Evolutionary conservation across 2,329 filamentous ascomycete species (phyloP).

Genomic region (Aspergillus transmontanensis): DNA sequence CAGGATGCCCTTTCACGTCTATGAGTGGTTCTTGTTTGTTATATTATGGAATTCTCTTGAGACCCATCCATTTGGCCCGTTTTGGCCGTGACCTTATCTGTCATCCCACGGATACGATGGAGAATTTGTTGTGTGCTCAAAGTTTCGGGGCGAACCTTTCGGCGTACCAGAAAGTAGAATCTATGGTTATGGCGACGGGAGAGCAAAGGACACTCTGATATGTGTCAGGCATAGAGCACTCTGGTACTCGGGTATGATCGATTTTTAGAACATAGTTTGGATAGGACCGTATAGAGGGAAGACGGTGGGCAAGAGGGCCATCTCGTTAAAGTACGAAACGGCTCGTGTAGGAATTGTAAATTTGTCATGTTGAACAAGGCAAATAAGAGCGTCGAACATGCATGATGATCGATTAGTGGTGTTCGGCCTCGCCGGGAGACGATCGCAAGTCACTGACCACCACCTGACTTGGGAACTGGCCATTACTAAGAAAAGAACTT

Average conservation of each 20-base stretch:
- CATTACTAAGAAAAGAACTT: conserved; percentile 8
- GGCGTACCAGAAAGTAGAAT: conserved; percentile 23
- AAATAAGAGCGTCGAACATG: background rate
- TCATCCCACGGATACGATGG: background rate
- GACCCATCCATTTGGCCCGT: conserved; percentile 12
- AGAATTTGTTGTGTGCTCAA: conserved; percentile 17
- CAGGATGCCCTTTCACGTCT: conserved; percentile 2
- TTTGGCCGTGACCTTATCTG: conserved; percentile 8
- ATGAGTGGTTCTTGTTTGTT: conserved; percentile 15
- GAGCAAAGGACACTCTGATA: background rate
- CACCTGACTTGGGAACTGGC: conserved; percentile 24
- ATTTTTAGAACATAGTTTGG: background rate
- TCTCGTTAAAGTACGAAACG: background rate
- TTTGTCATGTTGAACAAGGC: background rate
- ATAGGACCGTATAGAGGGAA: background rate
- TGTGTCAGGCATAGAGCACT: background rate
- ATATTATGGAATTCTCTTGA: conserved; percentile 1
- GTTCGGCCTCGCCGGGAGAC: conserved; percentile 25
- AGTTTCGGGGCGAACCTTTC: conserved; percentile 33
- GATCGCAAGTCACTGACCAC: conserved; percentile 23
- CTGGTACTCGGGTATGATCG: background rate
- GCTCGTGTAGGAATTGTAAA: background rate
- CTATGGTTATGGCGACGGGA: background rate
- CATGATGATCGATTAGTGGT: background rate
- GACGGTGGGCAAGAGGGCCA: background rate